Base-by-base conservation (phyloP, 2,329 filamentous ascomycete species). In the Huntiella abstrusa region DNA sequence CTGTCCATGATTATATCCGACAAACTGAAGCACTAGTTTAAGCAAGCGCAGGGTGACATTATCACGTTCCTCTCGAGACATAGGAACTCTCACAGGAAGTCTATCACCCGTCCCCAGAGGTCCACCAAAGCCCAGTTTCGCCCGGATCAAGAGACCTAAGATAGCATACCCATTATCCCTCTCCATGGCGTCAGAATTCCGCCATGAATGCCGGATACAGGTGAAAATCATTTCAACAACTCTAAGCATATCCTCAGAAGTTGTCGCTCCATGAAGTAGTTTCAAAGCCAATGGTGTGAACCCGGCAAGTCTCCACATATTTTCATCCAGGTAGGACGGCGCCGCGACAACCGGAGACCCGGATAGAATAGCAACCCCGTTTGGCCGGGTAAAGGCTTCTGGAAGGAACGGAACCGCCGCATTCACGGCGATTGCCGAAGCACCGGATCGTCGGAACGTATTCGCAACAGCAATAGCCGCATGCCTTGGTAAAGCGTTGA, bases 151-250 rank as follows among this genome's bases (percentile, higher is more conserved):
- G 60, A 86, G 77, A 36, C 82, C 82, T 43, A 98, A 64, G 33
- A 96, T 83, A 19, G 83, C 81, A 58, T 95, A 98, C 0, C 88
- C 92, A 54, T 92, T 91, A 50, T 93, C 86, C 55, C 83, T 79
- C 60, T 98, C 91, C 82, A 98, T 95, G 19, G 91, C 87, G 59
- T 98, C 92, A 54, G 91, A 96, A 53, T 96, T 96, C 52, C 91
- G 75, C 91, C 92, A 98, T 58, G 83, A 96, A 52, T 83, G 80
- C 53, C 83, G 80, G 43, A 95, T 82, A 50, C 83, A 84, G 52
- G 83, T 76, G 51, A 95, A 86, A 19, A 94, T 68, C 55, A 92
- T 81, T 55, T 92, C 77, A 2, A 92, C 77, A 1, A 87, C 78
- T 46, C 83, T 73, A 7, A 87, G 64, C 22, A 87, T 76, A 39